These are phyloP conservation scores for Mollisia scopiformis DNA, from an alignment of 2,329 filamentous ascomycete species.

Conservation along the genomic window DNA sequence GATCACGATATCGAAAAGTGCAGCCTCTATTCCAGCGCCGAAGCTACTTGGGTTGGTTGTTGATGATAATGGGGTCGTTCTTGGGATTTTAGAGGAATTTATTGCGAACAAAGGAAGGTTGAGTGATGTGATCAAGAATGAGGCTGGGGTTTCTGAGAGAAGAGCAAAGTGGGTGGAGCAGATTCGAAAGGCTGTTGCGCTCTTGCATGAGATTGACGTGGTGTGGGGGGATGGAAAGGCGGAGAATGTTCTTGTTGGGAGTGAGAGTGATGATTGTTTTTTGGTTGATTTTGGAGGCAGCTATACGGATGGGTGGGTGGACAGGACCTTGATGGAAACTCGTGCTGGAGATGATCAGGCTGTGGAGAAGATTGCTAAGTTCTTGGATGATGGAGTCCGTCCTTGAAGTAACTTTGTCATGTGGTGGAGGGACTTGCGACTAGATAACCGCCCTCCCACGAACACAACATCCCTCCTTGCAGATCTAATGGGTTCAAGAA, in stretches of 20 bases:
- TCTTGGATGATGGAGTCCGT: neutral
- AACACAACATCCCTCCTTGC: no score
- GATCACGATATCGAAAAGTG: conserved; percentile 17
- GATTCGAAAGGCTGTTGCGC: conserved; percentile 19
- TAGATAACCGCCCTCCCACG: no score
- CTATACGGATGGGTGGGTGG: conserved; percentile 29
- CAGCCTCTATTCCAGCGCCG: conserved; percentile 14
- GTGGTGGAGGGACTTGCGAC: neutral
- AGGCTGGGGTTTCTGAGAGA: conserved; percentile 8
- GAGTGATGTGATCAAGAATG: conserved; percentile 8
- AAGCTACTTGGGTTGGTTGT: conserved; percentile 18
- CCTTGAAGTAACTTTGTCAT: neutral
- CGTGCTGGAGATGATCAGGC: conserved; percentile 24
- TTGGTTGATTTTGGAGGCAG: conserved; percentile 33
- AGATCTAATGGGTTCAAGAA: no score
- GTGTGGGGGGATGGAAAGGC: conserved; percentile 34
- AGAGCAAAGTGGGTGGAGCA: conserved; percentile 25
- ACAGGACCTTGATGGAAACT: conserved; percentile 25
- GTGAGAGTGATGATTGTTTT: conserved; percentile 23
- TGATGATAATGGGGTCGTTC: conserved; percentile 16
- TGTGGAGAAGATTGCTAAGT: conserved; percentile 6
- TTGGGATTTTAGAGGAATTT: conserved; percentile 26
- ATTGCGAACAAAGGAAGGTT: conserved; percentile 16
- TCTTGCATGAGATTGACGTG: conserved; percentile 27
- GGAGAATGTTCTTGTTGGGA: conserved; percentile 30